Evolutionary conservation across 225 moss, liverwort and hornwort species (phyloP).

Genomic region (Antitrichia curtipendula): DNA sequence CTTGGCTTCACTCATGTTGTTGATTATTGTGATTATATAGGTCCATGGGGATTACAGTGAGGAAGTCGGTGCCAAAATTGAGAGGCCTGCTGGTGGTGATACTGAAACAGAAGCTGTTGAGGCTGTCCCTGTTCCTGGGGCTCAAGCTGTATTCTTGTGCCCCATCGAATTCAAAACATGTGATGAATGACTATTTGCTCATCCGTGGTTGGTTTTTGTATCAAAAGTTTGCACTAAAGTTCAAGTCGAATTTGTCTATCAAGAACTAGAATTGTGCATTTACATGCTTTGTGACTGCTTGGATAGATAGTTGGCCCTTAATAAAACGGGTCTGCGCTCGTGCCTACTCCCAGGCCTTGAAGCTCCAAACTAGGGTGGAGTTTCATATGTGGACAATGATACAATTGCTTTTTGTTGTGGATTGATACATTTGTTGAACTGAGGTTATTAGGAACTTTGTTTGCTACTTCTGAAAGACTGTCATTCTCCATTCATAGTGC

Average conservation of each 20-base stretch:
- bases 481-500: background rate
- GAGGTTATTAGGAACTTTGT: background rate
- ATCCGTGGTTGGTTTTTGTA: too few species aligned
- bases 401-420: background rate
- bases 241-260: background rate
- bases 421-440: background rate
- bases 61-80: constrained; percentile 23
- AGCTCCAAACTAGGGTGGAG: background rate
- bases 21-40: background rate
- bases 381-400: background rate
- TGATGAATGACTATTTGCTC: background rate
- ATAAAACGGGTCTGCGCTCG: background rate
- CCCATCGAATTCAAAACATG: background rate
- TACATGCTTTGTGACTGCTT: background rate
- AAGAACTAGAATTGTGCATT: background rate
- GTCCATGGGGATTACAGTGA: constrained; percentile 20
- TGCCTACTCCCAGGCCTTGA: background rate
- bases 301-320: background rate
- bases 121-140: background rate
- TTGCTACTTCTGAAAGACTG: background rate
- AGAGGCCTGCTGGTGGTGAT: constrained; percentile 14
- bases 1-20: background rate
- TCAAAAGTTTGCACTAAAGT: background rate
- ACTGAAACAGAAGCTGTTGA: background rate
- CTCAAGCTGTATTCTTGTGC: background rate